Evolutionary conservation across 169 alveolate genomes (phyloP).

Genomic region (Plasmodium gallinaceum): DNA sequence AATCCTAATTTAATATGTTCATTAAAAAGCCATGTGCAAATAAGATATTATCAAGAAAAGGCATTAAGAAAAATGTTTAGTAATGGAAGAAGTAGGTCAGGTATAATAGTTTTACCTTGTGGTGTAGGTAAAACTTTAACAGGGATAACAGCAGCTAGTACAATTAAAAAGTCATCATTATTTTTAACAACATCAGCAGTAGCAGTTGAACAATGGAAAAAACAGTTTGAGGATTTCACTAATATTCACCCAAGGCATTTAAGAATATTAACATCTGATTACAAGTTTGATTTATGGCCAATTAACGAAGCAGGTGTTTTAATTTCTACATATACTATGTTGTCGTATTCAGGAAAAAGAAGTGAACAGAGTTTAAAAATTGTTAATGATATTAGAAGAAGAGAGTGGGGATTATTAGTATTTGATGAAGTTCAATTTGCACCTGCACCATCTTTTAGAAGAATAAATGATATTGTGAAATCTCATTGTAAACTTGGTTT

Average conservation of each 20-base stretch:
- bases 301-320: slow-evolving; percentile 94
- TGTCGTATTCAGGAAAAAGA: slow-evolving; percentile 93
- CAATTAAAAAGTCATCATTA: slow-evolving; percentile 95
- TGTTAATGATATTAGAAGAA: slow-evolving; percentile 89
- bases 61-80: slow-evolving; percentile 98
- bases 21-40: slow-evolving; percentile 93
- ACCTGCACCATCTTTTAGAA: slow-evolving; percentile 98
- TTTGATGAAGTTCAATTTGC: slow-evolving; percentile 99
- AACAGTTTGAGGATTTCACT: slow-evolving; percentile 92
- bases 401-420: slow-evolving; percentile 98
- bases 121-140: slow-evolving; percentile 99
- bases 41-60: slow-evolving; percentile 94
- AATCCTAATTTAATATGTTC: slow-evolving; percentile 91
- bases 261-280: slow-evolving; percentile 96
- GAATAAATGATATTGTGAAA: slow-evolving; percentile 90
- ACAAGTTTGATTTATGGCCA: slow-evolving; percentile 92
- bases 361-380: slow-evolving; percentile 90
- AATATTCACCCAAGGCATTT: slow-evolving; percentile 91
- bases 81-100: slow-evolving; percentile 98
- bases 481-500: slow-evolving; percentile 97
- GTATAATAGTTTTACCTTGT: slow-evolving; percentile 99
- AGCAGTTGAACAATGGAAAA: slow-evolving; percentile 95
- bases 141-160: slow-evolving; percentile 99
- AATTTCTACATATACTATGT: slow-evolving; percentile 97
- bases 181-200: slow-evolving; percentile 93